Evolutionary conservation across 2,329 filamentous ascomycete species (phyloP).

Genomic region (Diplodia corticola): DNA sequence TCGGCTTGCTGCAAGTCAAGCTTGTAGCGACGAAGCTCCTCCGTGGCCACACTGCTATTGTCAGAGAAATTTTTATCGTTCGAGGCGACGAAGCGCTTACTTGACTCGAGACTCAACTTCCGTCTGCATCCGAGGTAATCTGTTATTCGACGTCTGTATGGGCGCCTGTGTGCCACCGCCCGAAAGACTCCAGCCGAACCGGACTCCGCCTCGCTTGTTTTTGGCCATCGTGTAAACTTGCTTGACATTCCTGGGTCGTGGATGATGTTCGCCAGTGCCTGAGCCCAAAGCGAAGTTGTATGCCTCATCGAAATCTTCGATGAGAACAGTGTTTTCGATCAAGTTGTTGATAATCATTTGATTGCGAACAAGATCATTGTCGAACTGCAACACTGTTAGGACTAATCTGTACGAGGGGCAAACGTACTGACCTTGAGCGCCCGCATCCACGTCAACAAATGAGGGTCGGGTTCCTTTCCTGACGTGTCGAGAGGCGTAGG

Average conservation of each 20-base stretch:
- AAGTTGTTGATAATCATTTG: constrained; percentile 78
- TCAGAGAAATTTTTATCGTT: not conserved
- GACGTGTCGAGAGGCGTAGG: constrained; percentile 57
- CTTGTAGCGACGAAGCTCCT: constrained; percentile 6
- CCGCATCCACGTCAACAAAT: constrained; percentile 75
- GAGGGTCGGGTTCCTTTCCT: constrained; percentile 70
- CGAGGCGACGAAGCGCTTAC: constrained; percentile 33
- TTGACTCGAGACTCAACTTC: constrained; percentile 69
- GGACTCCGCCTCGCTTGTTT: constrained; percentile 59
- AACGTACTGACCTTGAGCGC: constrained; percentile 60
- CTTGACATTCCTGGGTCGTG: constrained; percentile 66
- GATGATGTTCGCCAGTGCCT: constrained; percentile 24
- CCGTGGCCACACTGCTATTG: not conserved
- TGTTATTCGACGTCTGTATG: not conserved
- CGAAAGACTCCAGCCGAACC: constrained; percentile 51
- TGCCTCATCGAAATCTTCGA: constrained; percentile 67
- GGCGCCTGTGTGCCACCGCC: constrained; percentile 30
- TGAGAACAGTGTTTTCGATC: constrained; percentile 83
- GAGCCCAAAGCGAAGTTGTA: constrained; percentile 66
- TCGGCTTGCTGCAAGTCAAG: constrained; percentile 52
- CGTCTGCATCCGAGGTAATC: constrained; percentile 72
- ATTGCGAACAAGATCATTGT: constrained; percentile 74
- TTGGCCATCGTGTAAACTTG: constrained; percentile 67
- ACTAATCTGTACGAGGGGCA: not conserved
- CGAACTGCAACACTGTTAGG: constrained; percentile 53